These are phyloP conservation scores for Exophiala bonariae DNA, from an alignment of 2,329 filamentous ascomycete genomes.

Conservation along the genomic window DNA sequence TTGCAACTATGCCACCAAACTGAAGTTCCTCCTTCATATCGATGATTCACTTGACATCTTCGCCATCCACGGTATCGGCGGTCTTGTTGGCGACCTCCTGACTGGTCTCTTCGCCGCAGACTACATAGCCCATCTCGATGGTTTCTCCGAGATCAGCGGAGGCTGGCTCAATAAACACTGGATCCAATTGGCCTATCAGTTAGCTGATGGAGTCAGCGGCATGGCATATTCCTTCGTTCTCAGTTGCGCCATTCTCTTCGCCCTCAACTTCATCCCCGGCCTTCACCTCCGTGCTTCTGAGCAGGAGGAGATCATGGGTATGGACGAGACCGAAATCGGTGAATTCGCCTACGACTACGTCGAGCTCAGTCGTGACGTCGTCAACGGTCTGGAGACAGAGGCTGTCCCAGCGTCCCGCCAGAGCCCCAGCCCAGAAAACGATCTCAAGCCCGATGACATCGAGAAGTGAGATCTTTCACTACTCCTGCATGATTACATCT, in stretches of 20 bases:
- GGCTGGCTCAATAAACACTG: slow-evolving; percentile 56
- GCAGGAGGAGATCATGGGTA: slow-evolving; percentile 55
- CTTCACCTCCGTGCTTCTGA: slow-evolving; percentile 56
- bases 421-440: slow-evolving; percentile 13
- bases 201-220: slow-evolving; percentile 58
- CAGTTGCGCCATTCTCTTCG: slow-evolving; percentile 53
- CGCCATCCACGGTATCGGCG: slow-evolving; percentile 61
- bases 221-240: slow-evolving; percentile 57
- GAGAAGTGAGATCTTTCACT: too few species aligned
- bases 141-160: slow-evolving; percentile 56
- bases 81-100: slow-evolving; percentile 57
- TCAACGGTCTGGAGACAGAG: slow-evolving; percentile 39
- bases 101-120: slow-evolving; percentile 59
- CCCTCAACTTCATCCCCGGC: slow-evolving; percentile 60
- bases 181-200: slow-evolving; percentile 57
- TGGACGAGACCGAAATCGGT: slow-evolving; percentile 80
- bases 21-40: slow-evolving; percentile 54
- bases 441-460: slow-evolving; percentile 5
- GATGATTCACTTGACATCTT: slow-evolving; percentile 63
- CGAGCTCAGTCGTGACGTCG: slow-evolving; percentile 73
- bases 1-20: slow-evolving; percentile 49
- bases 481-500: too few species aligned
- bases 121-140: slow-evolving; percentile 54
- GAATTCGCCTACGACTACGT: slow-evolving; percentile 83
- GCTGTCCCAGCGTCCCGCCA: slow-evolving; percentile 4